Base-by-base conservation (phyloP, 1,139 yeast genomes). In the Sugiyamaella novakii region DNA sequence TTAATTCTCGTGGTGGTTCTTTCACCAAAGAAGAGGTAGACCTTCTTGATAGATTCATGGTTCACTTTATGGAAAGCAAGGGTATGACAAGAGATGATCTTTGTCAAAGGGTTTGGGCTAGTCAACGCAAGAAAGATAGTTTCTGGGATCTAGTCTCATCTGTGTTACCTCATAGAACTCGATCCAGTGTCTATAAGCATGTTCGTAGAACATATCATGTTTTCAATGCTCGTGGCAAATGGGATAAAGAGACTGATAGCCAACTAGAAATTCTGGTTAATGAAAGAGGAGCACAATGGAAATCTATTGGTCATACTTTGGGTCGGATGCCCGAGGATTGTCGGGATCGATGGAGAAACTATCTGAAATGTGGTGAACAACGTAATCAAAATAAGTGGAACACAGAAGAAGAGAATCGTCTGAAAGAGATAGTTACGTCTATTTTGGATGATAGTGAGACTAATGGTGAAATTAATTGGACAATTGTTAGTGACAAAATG, bases 261-360 rank as follows among this genome's bases (percentile, higher is more conserved):
- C 75, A 76, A 46, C 72, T 91, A 49, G 79, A 81, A 1, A 76
- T 75, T 50, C 71, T 87, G 47, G 87, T 87, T 3, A 69, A 76
- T 6, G 80, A 81, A 31, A 79, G 81, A 56, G 87, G 83, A 51
- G 88, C 92, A 11, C 87, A 84, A 61, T 89, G 97, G 97, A 86
- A 87, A 58, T 75, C 76, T 38, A 85, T 89, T 54, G 96, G 96
- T 2, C 77, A 77, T 49, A 69, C 75, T 6, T 73, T 89, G 80
- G 87, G 87, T 10, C 77, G 98, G 61, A 91, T 91, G 98, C 97
- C 98, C 0, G 98, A 91, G 62, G 98, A 91, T 69, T 89, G 97
- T 66, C 77, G 98, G 57, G 98, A 91, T 65, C 76, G 98, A 56
- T 91, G 96, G 96, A 77, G 98, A 67, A 91, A 91, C 66, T 91